Evolutionary conservation across 371 early-diverging fungal species (phyloP), one percentile per base, ranked within the genome.

Genomic region (Mucor saturninus): DNA sequence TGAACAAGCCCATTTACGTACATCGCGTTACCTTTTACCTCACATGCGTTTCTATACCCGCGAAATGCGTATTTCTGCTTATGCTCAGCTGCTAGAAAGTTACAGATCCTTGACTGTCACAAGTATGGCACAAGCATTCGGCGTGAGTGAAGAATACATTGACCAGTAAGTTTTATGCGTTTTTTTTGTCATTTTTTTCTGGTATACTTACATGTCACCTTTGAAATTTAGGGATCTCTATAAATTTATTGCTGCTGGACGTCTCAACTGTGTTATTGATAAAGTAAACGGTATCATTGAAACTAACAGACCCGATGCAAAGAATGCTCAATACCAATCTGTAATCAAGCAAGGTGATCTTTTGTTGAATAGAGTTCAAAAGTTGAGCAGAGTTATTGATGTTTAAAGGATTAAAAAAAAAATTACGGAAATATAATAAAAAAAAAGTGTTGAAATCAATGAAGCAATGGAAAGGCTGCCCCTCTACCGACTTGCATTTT

Each of bases 241-340:
- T 61, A 89, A 88, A 63, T 99, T 97, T 74, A 98, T 99, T 73
- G 93, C 98, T 13, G 93, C 95, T 7, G 97, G 97, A 26, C 93
- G 99, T 31, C 83, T 99, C 50, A 95, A 97, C 79, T 98, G 98
- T 71, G 97, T 96, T 28, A 99, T 99, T 73, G 99, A 99, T 81
- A 97, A 97, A 74, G 98, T 99, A n/a, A 92, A 90, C 61, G 97
- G 98, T 15, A 89, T 98, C 42, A 95, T 99, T 56, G 95, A 94
- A 69, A 97, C 98, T 21, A 97, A 96, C 81, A 91, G 97, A 57
- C 96, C 97, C 6, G 98, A 98, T 64, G 88, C 91, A 32, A 96
- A 97, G 87, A 97, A 98, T 67, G 94, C 94, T 26, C 96, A 97
- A 80, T 99, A 98, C 79, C 97, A 96, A 75, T 80, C 87, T 49